Conservation (phyloP, 345 rosid species). For the Salix exigua region DNA sequence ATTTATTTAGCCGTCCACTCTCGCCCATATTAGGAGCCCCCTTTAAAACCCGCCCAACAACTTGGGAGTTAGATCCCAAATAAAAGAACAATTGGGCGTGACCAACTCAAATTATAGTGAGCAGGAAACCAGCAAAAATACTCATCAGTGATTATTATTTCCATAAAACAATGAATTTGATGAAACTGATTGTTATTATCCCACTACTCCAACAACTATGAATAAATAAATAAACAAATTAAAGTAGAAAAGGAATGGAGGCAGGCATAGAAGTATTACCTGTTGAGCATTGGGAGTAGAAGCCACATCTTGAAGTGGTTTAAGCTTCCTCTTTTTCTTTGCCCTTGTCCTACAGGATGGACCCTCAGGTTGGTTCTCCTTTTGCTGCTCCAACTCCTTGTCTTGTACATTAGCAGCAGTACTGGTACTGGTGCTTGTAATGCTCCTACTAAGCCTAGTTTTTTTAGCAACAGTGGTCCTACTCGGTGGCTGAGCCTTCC, state of each 20-base stretch:
- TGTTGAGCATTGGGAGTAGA: constrained; percentile 23
- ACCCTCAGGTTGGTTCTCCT: constrained; percentile 14
- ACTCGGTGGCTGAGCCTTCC: constrained; percentile 31
- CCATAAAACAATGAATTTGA: neutral
- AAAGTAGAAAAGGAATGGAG: neutral
- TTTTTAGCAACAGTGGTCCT: constrained; percentile 2
- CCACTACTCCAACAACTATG: neutral
- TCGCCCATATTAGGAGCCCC: neutral
- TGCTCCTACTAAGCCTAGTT: neutral
- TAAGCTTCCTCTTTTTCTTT: constrained; percentile 42
- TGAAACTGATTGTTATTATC: neutral
- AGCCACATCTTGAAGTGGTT: constrained; percentile 41
- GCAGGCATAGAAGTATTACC: constrained; percentile 14
- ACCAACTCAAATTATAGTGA: constrained; percentile 6
- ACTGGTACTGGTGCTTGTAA: neutral
- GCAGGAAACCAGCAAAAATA: neutral
- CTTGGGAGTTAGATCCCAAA: constrained; percentile 4
- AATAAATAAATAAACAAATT: neutral
- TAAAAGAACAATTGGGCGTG: neutral
- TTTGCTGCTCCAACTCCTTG: constrained; percentile 1
- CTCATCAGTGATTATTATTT: neutral
- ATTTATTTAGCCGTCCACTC: neutral
- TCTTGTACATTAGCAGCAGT: neutral
- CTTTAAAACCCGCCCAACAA: constrained; percentile 7
- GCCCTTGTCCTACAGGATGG: constrained; percentile 30